Percentiles rank a stretch among this genome's conserved stretches.
Conservation (phyloP, 768 basidiomycete species). For the Lactarius sanguifluus region DNA sequence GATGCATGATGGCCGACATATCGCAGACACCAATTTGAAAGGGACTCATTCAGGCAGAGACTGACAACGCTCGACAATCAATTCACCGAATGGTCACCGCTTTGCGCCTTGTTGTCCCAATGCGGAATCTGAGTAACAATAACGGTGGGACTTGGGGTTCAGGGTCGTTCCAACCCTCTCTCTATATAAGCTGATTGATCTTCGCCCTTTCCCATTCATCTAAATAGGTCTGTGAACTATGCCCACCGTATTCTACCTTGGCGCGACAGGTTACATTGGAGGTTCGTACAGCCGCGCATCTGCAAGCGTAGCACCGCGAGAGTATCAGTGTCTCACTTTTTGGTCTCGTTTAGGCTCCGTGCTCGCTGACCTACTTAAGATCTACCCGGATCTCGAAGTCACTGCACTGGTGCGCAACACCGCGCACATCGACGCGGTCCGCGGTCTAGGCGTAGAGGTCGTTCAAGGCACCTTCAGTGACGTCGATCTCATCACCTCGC, state of each 20-base stretch:
- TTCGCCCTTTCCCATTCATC: background rate
- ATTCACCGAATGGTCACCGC: background rate
- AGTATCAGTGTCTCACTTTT: background rate
- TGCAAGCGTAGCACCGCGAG: background rate
- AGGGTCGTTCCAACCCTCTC: background rate
- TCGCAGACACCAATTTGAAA: conserved; percentile 2
- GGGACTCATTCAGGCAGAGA: background rate
- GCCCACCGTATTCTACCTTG: conserved; percentile 22
- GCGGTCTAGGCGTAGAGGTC: conserved; percentile 2
- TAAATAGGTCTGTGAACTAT: background rate
- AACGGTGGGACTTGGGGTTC: background rate
- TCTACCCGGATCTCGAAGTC: conserved; percentile 9
- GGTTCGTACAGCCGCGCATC: conserved; percentile 2
- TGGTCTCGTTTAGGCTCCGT: conserved; percentile 10
- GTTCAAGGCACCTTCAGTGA: conserved; percentile 19
- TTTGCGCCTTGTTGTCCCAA: background rate
- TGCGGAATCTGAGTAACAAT: background rate
- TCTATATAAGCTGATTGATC: background rate
- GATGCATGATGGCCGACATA: background rate
- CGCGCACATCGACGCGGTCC: background rate
- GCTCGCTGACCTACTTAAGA: conserved; percentile 9
- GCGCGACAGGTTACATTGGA: conserved; percentile 24
- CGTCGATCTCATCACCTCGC: conserved; percentile 3
- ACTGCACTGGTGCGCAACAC: conserved; percentile 25
- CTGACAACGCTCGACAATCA: background rate